A percentile compares a stretch with the other conserved stretches of the same genome.
Conservation (phyloP, 306 rosid genomes). For the Quercus bicolor region DNA sequence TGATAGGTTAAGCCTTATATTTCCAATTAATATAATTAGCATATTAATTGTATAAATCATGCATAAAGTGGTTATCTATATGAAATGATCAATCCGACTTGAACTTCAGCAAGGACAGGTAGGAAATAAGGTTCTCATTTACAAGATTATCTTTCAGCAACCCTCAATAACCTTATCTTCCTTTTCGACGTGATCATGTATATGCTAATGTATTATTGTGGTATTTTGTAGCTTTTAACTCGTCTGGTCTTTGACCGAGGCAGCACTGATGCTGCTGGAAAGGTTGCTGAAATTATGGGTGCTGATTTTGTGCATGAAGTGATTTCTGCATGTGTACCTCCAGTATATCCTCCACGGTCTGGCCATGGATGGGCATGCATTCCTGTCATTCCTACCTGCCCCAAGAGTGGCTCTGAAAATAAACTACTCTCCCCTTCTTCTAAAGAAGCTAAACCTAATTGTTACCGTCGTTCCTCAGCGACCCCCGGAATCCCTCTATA, state of each 20-base stretch:
- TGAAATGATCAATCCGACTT: neutral
- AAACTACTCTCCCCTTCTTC: constrained; percentile 78
- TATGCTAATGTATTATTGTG: constrained; percentile 17
- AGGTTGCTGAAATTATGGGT: constrained; percentile 89
- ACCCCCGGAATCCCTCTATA: constrained; percentile 79
- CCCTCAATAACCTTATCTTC: constrained; percentile 6
- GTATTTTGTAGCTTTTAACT: constrained; percentile 75
- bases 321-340: constrained; percentile 95
- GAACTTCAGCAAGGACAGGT: neutral
- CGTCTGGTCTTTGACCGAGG: constrained; percentile 95
- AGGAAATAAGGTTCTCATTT: neutral
- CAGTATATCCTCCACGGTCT: constrained; percentile 90
- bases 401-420: constrained; percentile 69
- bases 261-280: constrained; percentile 95
- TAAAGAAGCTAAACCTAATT: constrained; percentile 78
- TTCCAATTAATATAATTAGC: neutral
- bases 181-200: constrained; percentile 14
- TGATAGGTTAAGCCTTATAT: neutral
- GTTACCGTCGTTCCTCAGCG: constrained; percentile 62
- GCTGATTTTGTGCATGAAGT: constrained; percentile 98
- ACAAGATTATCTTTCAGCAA: neutral
- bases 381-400: constrained; percentile 74
- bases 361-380: constrained; percentile 99
- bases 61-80: neutral
- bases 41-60: neutral